Percentiles rank a stretch among this genome's conserved stretches.
Conservation (phyloP, 495 filamentous ascomycete genomes). For the Astrothelium subdiscretum region DNA sequence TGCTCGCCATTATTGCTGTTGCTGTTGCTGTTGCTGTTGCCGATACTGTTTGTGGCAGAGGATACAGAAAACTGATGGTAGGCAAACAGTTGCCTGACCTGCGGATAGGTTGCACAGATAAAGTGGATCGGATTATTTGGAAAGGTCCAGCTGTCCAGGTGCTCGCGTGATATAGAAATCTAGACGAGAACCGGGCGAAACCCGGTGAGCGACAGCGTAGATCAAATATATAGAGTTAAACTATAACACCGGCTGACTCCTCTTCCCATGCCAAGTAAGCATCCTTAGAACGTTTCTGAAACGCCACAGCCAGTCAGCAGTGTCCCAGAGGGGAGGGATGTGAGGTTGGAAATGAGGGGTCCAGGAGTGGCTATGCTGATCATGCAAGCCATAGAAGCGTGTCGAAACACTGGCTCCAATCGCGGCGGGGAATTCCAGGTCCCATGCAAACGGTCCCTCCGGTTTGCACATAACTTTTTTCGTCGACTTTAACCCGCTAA, state of each 20-base stretch:
- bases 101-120: no score
- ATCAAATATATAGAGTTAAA: conserved; percentile 1
- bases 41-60: no score
- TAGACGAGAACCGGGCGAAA: neutral
- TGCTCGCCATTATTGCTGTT: neutral
- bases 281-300: conserved; percentile 1
- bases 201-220: neutral
- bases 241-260: neutral
- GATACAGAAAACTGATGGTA: neutral
- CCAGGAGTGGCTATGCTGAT: conserved; percentile 2
- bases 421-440: neutral
- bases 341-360: conserved; percentile 2
- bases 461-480: neutral
- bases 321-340: neutral
- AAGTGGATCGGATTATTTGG: no score
- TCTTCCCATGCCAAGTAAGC: neutral
- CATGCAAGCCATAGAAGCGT: neutral
- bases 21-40: no score
- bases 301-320: neutral
- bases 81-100: no score
- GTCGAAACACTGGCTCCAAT: neutral
- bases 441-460: neutral
- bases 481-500: neutral
- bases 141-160: no score
- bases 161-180: neutral